Percentiles rank a stretch among this genome's conserved stretches.
Conservation (phyloP, 768 basidiomycete species). For the Lentinus tigrinus region DNA sequence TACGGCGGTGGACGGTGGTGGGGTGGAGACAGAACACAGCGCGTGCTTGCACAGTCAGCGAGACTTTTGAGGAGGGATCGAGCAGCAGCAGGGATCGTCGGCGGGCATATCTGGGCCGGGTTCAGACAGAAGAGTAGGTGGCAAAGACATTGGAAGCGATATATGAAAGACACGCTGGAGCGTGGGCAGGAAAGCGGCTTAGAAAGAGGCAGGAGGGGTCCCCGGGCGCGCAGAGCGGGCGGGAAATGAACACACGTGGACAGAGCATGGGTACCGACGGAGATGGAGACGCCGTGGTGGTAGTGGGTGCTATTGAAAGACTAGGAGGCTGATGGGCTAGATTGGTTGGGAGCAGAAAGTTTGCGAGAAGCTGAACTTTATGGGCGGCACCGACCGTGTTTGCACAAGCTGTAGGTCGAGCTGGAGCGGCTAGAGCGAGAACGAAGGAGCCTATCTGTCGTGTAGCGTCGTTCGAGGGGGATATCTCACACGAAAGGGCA, state of each 20-base stretch:
- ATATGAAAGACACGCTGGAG: conserved; percentile 30
- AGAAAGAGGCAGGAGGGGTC: conserved; percentile 17
- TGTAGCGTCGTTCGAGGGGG: no score
- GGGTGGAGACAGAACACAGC: conserved; percentile 7
- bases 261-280: not conserved
- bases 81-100: conserved; percentile 5
- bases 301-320: not conserved
- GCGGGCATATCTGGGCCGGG: conserved; percentile 11
- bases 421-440: not conserved
- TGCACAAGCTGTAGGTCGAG: not conserved
- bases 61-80: conserved; percentile 17
- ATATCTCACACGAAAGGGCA: no score
- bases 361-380: not conserved
- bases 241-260: conserved; percentile 23
- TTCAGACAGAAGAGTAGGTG: conserved; percentile 5
- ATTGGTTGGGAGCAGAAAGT: not conserved
- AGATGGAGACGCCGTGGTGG: not conserved
- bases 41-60: not conserved
- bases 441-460: no score
- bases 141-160: conserved; percentile 11
- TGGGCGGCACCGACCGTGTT: not conserved
- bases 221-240: conserved; percentile 4
- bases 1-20: not conserved
- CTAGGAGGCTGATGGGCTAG: not conserved
- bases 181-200: conserved; percentile 5